Percentiles rank a stretch among this genome's conserved stretches.
Evolutionary conservation across 169 alveolate species (phyloP).

Genomic region (Cryptosporidium viatorum): DNA sequence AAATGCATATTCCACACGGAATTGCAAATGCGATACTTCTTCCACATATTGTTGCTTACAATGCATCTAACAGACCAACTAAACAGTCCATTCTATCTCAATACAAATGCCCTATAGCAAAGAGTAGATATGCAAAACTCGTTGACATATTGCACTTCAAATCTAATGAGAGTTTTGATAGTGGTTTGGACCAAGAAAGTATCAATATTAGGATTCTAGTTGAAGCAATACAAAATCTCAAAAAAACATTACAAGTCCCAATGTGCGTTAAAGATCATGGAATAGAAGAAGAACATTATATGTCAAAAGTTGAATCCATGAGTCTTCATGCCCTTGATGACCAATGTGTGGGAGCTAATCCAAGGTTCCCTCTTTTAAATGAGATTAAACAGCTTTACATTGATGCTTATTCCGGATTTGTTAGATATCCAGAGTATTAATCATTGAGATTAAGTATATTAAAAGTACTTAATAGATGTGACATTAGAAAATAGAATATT

Average conservation of each 20-base stretch:
- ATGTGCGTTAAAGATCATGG: slow-evolving; percentile 73
- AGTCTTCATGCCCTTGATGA: slow-evolving; percentile 70
- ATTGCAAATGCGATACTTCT: slow-evolving; percentile 74
- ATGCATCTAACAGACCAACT: slow-evolving; percentile 66
- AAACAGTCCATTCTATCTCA: slow-evolving; percentile 65
- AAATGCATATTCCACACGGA: slow-evolving; percentile 75
- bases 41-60: slow-evolving; percentile 68
- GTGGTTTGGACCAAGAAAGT: slow-evolving; percentile 53
- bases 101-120: slow-evolving; percentile 66
- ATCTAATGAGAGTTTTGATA: slow-evolving; percentile 7
- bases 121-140: slow-evolving; percentile 55
- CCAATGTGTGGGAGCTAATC: slow-evolving; percentile 76
- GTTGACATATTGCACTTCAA: slow-evolving; percentile 34
- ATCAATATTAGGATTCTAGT: slow-evolving; percentile 57
- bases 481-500: background rate
- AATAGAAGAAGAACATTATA: slow-evolving; percentile 55
- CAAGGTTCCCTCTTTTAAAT: slow-evolving; percentile 67
- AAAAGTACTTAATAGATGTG: background rate
- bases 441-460: background rate
- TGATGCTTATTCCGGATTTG: slow-evolving; percentile 65
- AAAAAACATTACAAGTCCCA: slow-evolving; percentile 37
- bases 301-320: slow-evolving; percentile 72
- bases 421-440: slow-evolving; percentile 40
- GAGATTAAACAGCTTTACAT: slow-evolving; percentile 65
- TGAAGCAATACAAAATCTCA: slow-evolving; percentile 50